Evolutionary conservation across 1,284 basidiomycete genomes (phyloP).

Genomic region (Lignosus rhinocerotis): DNA sequence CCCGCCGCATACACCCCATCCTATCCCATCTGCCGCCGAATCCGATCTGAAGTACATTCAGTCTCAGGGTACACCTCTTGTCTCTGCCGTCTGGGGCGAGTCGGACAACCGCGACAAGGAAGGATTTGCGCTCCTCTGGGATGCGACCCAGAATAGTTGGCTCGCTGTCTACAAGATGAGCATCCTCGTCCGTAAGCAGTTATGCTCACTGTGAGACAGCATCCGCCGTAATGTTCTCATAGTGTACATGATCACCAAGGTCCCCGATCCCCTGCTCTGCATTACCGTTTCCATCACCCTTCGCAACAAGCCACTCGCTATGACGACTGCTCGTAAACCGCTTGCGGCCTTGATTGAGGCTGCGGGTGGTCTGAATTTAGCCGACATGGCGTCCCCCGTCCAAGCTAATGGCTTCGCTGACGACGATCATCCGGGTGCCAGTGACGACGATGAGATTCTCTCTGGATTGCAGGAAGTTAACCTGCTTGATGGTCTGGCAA

Average conservation of each 20-base stretch:
- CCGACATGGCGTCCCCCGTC: slow-evolving; percentile 22
- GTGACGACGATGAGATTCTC: slow-evolving; percentile 39
- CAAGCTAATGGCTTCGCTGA: slow-evolving; percentile 10
- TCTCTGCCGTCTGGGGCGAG: slow-evolving; percentile 74
- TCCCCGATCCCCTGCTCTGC: slow-evolving; percentile 74
- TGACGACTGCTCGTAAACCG: slow-evolving; percentile 53
- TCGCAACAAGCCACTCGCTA: slow-evolving; percentile 64
- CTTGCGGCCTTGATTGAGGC: slow-evolving; percentile 46
- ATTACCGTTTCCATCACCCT: slow-evolving; percentile 80
- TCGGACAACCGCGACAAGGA: slow-evolving; percentile 50
- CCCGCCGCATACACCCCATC: slow-evolving; percentile 75
- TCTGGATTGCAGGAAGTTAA: slow-evolving; percentile 78
- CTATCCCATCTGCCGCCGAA: slow-evolving; percentile 67
- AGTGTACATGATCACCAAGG: slow-evolving; percentile 76
- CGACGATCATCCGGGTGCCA: slow-evolving; percentile 9
- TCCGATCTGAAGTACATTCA: slow-evolving; percentile 72
- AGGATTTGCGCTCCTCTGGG: slow-evolving; percentile 65
- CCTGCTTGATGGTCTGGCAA: slow-evolving; percentile 65
- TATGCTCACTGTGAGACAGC: not conserved
- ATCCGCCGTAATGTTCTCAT: not conserved
- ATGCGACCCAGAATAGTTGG: slow-evolving; percentile 60
- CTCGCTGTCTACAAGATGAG: slow-evolving; percentile 74
- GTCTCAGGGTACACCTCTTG: slow-evolving; percentile 73
- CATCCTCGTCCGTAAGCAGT: slow-evolving; percentile 72
- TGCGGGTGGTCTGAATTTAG: slow-evolving; percentile 33